Base-by-base conservation (phyloP, 192 early-diverging fungal genomes). In the Backusella tarrabulga region DNA sequence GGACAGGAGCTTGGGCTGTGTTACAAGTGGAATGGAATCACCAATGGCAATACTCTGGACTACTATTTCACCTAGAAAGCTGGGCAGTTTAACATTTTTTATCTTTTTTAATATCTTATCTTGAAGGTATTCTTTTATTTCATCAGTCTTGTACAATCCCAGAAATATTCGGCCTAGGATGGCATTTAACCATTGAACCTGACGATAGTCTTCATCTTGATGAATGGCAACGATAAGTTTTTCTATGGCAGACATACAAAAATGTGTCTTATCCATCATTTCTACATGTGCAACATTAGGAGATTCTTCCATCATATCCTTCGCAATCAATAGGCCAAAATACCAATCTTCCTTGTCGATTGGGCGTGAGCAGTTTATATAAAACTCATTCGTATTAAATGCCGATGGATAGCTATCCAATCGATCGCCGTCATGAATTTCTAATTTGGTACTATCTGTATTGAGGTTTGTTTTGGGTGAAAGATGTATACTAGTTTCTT, bases 321-420 rank as follows among this genome's bases (percentile, higher is more conserved):
- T 73, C 87, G 89, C 8, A 83, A 77, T 9, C 88, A 90, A 6
- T 94, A 84, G 77, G 93, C 94, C 36, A 90, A 95, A 88, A 72
- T 91, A 93, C 96, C 96, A 97, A 79, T 95, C 94, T 79, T 97
- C 96, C 83, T 97, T 97, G 76, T 96, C 92, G 6, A 84, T 83
- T 7, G 89, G 85, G 9, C 82, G 74, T 76, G 89, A 88, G 38
- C 87, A 89, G 73, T 88, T 91, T 8, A 93, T 79, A 72, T 91
- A 93, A 75, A 77, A 88, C 1, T 94, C 91, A n/a, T 91, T 87
- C 2, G 85, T 46, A 66, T 40, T 36, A 60, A 46, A 34, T 66
- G 63, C 26, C 82, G 79, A 93, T 54, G 93, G 56, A 29, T 11
- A 63, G 11, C 26, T 29, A 29, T 63, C 56, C 26, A 29, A 63